A percentile compares a stretch with the other conserved stretches of the same genome.
Conservation (phyloP, 345 rosid genomes). For the Corchorus capsularis region DNA sequence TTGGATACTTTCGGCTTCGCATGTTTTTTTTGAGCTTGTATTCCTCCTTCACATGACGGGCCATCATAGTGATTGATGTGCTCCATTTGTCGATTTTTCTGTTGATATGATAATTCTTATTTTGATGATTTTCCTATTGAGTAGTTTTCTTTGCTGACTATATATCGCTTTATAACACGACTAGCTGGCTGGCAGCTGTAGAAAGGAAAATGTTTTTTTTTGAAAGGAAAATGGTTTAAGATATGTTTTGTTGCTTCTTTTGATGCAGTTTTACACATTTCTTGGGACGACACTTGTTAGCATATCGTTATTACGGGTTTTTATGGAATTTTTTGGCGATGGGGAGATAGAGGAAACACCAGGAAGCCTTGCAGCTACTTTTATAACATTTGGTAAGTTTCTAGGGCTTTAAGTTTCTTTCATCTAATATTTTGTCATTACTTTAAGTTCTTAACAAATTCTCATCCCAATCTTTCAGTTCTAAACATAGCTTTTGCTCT, state of each 20-base stretch:
- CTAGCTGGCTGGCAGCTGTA: background rate
- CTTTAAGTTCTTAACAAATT: conserved; percentile 11
- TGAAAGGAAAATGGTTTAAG: conserved; percentile 3
- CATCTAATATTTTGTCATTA: background rate
- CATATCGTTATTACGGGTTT: conserved; percentile 60
- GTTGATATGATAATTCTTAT: conserved; percentile 2
- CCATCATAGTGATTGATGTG: background rate
- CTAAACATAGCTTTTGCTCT: conserved; percentile 73
- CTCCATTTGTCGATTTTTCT: background rate
- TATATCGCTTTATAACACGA: background rate
- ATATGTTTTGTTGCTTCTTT: conserved; percentile 17
- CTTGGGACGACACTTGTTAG: conserved; percentile 76
- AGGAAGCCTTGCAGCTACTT: conserved; percentile 66
- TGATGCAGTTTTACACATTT: conserved; percentile 84
- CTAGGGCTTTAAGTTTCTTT: background rate
- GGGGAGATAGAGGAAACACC: conserved; percentile 66
- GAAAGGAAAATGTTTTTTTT: background rate
- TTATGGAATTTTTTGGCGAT: conserved; percentile 68
- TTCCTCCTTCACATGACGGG: background rate
- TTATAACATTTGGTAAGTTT: conserved; percentile 70
- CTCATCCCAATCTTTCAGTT: conserved; percentile 42
- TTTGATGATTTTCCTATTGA: background rate
- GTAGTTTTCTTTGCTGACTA: background rate
- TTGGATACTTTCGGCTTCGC: background rate
- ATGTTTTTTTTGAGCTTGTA: background rate